Evolutionary conservation across 2,329 filamentous ascomycete species (phyloP), one percentile per base, ranked within the genome.

Genomic region (Xylariales sp.): DNA sequence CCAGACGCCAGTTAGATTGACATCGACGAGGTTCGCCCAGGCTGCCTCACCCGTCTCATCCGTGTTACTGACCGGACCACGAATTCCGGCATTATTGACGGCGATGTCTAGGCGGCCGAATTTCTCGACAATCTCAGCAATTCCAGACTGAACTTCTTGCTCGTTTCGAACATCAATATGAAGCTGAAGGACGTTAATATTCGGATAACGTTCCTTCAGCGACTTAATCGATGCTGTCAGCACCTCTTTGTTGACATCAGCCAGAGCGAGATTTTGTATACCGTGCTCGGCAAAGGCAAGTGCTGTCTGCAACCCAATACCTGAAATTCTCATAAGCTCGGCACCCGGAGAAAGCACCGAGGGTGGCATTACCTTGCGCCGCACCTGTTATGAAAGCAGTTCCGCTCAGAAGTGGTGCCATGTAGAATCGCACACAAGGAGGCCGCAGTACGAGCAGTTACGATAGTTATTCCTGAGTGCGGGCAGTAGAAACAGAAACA

Each of bases 1-100:
- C 68, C 73, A 80, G 0, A 80, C 69, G 4, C 76, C 78, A 25
- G 69, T 69, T 15, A 78, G 62, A 46, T 82, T 76, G 36, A 78
- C 58, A 41, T 69, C 64, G 5, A 80, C 49, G 1, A 79, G 62
- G 5, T 63, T 61, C 31, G 69, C 54, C 65, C 74, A 80, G 28
- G 74, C 71, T 1, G 61, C 60, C 34, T 70, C 60, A 1, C 60
- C 56, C 31, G 66, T 52, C 42, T 76, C 63, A 41, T 75, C 66
- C 0, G 73, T 76, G 1, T 57, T 55, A 12, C 51, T 55, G 19
- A 64, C 56, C 1, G 51, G 50, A 1, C 71, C 72, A 5, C 59
- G 58, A 19, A 79, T 66, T 2, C 74, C 76, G 2, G 76, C 76
- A 31, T 74, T 72, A 51, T 79, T 78, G 36, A 79, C 63, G 0